These are phyloP conservation scores for Cucurbita ficifolia DNA, from an alignment of 306 rosid species.

Conservation along the genomic window DNA sequence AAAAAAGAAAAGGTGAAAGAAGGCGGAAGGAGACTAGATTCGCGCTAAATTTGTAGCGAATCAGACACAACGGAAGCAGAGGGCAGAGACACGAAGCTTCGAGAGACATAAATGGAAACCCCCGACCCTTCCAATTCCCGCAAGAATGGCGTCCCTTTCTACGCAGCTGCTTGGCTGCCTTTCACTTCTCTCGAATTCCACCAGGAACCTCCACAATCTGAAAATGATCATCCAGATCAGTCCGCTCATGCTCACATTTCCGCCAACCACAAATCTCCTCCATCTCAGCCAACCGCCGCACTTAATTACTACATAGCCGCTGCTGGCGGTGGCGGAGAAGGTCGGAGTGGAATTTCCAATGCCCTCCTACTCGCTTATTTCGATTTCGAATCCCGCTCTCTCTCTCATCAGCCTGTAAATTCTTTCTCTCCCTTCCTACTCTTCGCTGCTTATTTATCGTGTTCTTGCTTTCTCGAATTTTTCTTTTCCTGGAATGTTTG, in stretches of 20 bases:
- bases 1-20: too few relatives aligned
- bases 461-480: background rate
- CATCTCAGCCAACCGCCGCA: constrained; percentile 3
- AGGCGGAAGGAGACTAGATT: background rate
- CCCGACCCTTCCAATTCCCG: constrained; percentile 30
- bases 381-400: constrained; percentile 37
- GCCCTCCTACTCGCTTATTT: constrained; percentile 41
- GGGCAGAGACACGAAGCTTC: background rate
- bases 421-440: background rate
- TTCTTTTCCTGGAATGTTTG: background rate
- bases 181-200: constrained; percentile 13
- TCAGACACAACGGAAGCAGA: background rate
- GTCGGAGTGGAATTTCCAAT: constrained; percentile 74
- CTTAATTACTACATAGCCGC: constrained; percentile 28
- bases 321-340: constrained; percentile 90
- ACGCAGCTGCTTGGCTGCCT: constrained; percentile 58
- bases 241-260: constrained; percentile 18
- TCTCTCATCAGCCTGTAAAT: constrained; percentile 50
- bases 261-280: constrained; percentile 11
- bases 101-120: constrained; percentile 15
- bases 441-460: background rate
- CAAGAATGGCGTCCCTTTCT: constrained; percentile 80
- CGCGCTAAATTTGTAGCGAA: background rate
- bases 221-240: constrained; percentile 5
- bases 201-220: background rate